phyloP scores from a whole-genome alignment of 2,329 filamentous ascomycete species.

The Arthrinium puccinioides region DNA sequence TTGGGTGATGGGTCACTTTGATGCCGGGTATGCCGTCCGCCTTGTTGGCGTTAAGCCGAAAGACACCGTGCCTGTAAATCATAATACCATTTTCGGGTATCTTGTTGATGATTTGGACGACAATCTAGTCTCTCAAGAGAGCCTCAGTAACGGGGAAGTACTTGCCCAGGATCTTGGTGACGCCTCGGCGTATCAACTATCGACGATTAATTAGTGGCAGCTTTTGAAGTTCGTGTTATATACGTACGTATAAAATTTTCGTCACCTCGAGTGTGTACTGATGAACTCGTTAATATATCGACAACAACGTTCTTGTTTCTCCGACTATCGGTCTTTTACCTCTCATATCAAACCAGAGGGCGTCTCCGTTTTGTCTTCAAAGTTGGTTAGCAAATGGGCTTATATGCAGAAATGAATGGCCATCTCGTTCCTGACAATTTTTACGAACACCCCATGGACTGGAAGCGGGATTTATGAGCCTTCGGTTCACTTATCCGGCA shows the following conservation, averaged over 20 bases:
- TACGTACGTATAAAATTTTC: not conserved
- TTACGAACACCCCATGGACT: constrained; percentile 10
- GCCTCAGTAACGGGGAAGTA: constrained; percentile 58
- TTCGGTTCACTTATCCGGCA: constrained; percentile 13
- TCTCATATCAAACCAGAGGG: not conserved
- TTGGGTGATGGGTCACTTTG: constrained; percentile 33
- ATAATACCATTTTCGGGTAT: constrained; percentile 41
- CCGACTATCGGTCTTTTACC: not conserved
- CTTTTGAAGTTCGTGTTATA: too few species aligned
- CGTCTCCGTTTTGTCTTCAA: constrained; percentile 10
- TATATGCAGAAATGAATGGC: too few species aligned
- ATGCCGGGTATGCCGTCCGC: constrained; percentile 38
- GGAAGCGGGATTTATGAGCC: constrained; percentile 5
- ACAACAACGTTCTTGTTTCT: too few species aligned
- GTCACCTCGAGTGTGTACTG: not conserved
- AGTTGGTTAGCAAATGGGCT: not conserved
- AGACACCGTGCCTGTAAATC: constrained; percentile 41
- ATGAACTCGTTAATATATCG: not conserved
- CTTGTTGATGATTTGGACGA: constrained; percentile 65
- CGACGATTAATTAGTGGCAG: not conserved
- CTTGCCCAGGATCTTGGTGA: constrained; percentile 32
- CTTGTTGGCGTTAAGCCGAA: constrained; percentile 33
- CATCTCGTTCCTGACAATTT: constrained; percentile 7
- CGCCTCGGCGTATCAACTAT: constrained; percentile 12
- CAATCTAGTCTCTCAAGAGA: constrained; percentile 54